Evolutionary conservation across 768 basidiomycete genomes (phyloP).

Genomic region (Boletus tomentosulus): DNA sequence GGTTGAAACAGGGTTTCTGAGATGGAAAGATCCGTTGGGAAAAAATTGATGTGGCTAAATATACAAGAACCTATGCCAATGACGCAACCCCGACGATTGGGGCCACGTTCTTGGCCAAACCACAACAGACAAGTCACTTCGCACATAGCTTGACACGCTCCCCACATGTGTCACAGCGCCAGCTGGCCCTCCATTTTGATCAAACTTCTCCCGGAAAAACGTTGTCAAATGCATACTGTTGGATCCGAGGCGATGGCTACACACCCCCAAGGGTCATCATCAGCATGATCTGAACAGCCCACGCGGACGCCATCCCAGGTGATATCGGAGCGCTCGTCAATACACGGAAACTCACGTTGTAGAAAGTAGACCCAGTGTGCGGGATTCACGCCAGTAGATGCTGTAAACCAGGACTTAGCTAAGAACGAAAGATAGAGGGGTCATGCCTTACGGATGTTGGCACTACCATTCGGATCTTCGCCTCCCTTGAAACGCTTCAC

Average conservation of each 20-base stretch:
- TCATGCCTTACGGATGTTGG: slow-evolving; percentile 39
- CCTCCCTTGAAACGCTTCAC: slow-evolving; percentile 40
- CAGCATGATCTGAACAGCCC: not conserved
- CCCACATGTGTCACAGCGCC: not conserved
- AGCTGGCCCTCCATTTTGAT: not conserved
- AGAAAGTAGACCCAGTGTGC: slow-evolving; percentile 46
- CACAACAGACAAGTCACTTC: not conserved
- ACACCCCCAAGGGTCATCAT: slow-evolving; percentile 1
- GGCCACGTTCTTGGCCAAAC: not conserved
- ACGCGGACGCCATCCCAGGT: not conserved
- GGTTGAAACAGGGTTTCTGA: not conserved
- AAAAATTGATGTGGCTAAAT: slow-evolving; percentile 4
- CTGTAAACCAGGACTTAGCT: slow-evolving; percentile 19
- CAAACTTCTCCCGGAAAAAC: not conserved
- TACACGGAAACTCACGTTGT: slow-evolving; percentile 33
- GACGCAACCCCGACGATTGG: not conserved
- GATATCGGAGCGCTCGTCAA: not conserved
- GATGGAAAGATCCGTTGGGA: not conserved
- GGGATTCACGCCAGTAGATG: slow-evolving; percentile 44
- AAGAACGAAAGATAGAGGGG: not conserved
- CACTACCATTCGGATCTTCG: slow-evolving; percentile 48
- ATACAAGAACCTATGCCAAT: not conserved
- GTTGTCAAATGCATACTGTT: slow-evolving; percentile 26
- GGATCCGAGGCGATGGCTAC: slow-evolving; percentile 31
- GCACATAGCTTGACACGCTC: not conserved